Evolutionary conservation across 2,329 filamentous ascomycete genomes (phyloP), one percentile per base, ranked within the genome.

Genomic region (Verticillium nubilum): DNA sequence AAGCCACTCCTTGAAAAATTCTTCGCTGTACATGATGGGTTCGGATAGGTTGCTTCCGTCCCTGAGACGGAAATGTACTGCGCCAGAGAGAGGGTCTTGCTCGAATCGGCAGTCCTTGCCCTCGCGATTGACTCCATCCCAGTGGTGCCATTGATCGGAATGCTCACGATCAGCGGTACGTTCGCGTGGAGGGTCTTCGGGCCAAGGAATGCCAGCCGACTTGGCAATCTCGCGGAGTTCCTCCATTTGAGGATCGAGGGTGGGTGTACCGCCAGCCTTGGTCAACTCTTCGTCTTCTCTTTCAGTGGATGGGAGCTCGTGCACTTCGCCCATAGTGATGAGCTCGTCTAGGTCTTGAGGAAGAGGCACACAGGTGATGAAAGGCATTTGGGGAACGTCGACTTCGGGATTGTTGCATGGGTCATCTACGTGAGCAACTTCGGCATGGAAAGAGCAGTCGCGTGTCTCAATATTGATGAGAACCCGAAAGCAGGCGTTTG

Each of bases 1-100:
- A 27, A 63, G 58, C 57, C 59, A 62, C 31, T 56, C 58, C 54
- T 60, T 63, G 27, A 54, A 53, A 2, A 47, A 57, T 25, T 64
- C 42, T 0, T 37, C 27, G 2, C 23, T 54, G 15, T 52, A 47
- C 26, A 63, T 58, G 13, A 35, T 27, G 2, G 56, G 42, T 12
- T 13, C 25, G 26, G n/a, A 19, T 1, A 56, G 25, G 2, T 25
- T 9, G 5, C n/a, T 31, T 15, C 31, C 33, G 25, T 26, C n/a
- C 5, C 42, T 23, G 23, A 19, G 19, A 15, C 31, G 29, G 25
- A 47, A 47, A 9, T 37, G 54, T 3, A 27, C 25, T 5, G 54
- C 54, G 10, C 25, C 33, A 19, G 54, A 56, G 35, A 23, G 25
- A 17, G 54, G 54, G 13, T 56, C 54, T 5, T 15, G 19, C 25